Evolutionary conservation across 495 filamentous ascomycete genomes (phyloP), one percentile per base, ranked within the genome.

Genomic region (Glonium stellatum): DNA sequence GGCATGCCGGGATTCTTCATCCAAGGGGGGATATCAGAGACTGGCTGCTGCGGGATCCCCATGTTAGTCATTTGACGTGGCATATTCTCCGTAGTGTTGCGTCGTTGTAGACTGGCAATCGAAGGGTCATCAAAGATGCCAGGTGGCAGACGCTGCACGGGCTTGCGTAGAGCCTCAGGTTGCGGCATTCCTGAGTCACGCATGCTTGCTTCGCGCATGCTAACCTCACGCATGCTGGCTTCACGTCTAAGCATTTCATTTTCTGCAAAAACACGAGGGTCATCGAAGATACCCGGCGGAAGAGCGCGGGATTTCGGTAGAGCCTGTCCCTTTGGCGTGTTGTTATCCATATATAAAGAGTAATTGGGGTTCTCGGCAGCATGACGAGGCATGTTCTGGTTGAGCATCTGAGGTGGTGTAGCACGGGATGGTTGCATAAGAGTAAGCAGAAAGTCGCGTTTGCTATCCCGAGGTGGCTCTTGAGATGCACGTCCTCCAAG

Each of bases 371-470:
- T 60, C 18, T 69, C 64, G 41, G 34, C 23, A 9, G 41, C 5
- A 19, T 54, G 58, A 19, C 63, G 66, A 15, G 61, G 66, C 2
- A 64, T 35, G 37, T 68, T 63, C 41, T 73, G 68, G 52, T 48
- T 54, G 36, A 44, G 42, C 60, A 48, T 50, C 57, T 61, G 56
- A 23, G 58, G 69, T 31, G 50, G 68, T 22, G 60, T 70, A 15
- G 13, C 55, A 19, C 65, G 67, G n/a, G 44, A 49, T 27, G 58
- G 42, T 50, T 72, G 68, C 57, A 73, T 67, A 19, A 73, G 67
- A 41, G 54, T 65, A 9, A 73, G 65, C 36, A 73, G 56, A 51
- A 72, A 73, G 19, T 65, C 58, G 13, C 63, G 58, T 34, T 70
- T 56, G 52, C 68, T 65, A 47, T 71, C 61, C 19, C 59, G 59